These are phyloP conservation scores for Xerocomellus amylosporus DNA, from an alignment of 768 basidiomycete genomes.

Conservation along the genomic window DNA sequence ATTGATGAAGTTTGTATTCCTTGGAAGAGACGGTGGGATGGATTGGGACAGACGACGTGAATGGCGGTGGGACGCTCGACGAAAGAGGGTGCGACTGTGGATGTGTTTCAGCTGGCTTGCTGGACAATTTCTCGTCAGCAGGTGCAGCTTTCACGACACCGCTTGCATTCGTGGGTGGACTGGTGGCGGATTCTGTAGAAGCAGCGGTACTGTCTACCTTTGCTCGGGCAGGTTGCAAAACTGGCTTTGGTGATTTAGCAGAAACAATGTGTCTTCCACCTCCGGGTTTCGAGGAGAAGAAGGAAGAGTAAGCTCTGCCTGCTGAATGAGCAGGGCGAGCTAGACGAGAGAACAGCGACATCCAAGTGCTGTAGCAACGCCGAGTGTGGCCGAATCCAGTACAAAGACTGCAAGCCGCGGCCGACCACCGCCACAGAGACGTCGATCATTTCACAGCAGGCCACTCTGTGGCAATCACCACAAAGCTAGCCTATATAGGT, in stretches of 20 bases:
- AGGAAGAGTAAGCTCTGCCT: constrained; percentile 68
- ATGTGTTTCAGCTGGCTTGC: constrained; percentile 22
- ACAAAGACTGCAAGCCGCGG: background rate
- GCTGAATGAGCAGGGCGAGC: constrained; percentile 46
- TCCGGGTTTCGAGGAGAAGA: constrained; percentile 76
- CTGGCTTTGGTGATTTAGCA: constrained; percentile 58
- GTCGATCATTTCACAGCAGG: background rate
- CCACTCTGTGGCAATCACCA: background rate
- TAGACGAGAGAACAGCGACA: constrained; percentile 53
- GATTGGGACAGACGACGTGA: constrained; percentile 20
- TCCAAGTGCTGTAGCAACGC: constrained; percentile 18
- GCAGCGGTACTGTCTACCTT: constrained; percentile 42
- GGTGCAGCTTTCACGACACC: constrained; percentile 14
- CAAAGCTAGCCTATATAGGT: background rate
- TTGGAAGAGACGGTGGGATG: constrained; percentile 62
- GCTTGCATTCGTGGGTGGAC: constrained; percentile 13
- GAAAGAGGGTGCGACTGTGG: constrained; percentile 20
- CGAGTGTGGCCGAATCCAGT: too few relatives aligned
- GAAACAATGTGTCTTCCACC: constrained; percentile 74
- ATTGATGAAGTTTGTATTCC: constrained; percentile 78
- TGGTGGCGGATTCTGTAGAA: constrained; percentile 27
- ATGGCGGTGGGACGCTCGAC: constrained; percentile 16
- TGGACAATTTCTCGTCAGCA: constrained; percentile 29
- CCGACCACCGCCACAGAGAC: background rate
- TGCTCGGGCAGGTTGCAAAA: constrained; percentile 37